phyloP scores from a whole-genome alignment of 768 basidiomycete genomes.

The Lactarius pseudohatsudake region DNA sequence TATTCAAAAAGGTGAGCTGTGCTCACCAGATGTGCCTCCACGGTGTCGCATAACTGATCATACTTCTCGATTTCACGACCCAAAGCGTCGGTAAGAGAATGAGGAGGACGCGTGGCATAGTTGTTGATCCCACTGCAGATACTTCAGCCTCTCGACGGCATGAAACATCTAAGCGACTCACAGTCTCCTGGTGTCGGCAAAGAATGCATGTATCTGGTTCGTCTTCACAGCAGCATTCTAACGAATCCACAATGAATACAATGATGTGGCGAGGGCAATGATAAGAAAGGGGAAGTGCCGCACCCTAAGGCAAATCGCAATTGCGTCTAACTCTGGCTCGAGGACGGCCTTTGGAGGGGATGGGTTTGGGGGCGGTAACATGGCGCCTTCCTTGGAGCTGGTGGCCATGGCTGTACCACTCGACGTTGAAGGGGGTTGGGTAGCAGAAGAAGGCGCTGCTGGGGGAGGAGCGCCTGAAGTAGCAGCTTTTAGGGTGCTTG shows the following conservation, averaged over 20 bases:
- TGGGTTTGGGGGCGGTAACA: conserved; percentile 57
- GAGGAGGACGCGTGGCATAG: conserved; percentile 61
- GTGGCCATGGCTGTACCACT: not conserved
- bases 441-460: conserved; percentile 34
- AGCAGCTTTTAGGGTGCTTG: conserved; percentile 11
- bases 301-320: conserved; percentile 60
- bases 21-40: conserved; percentile 70
- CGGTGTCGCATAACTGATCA: conserved; percentile 75
- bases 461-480: conserved; percentile 10
- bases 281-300: conserved; percentile 15
- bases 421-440: conserved; percentile 18
- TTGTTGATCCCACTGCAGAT: conserved; percentile 53
- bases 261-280: not conserved
- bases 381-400: conserved; percentile 35
- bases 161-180: conserved; percentile 39
- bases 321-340: conserved; percentile 62
- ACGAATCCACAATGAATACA: not conserved
- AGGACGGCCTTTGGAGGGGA: conserved; percentile 45
- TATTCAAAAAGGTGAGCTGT: not conserved
- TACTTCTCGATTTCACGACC: conserved; percentile 77
- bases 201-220: conserved; percentile 69
- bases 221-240: conserved; percentile 69
- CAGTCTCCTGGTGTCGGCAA: conserved; percentile 64
- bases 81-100: conserved; percentile 59
- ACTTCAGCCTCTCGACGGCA: not conserved